phyloP scores from a whole-genome alignment of 371 early-diverging fungal genomes.

The Mucor circinelloides region DNA sequence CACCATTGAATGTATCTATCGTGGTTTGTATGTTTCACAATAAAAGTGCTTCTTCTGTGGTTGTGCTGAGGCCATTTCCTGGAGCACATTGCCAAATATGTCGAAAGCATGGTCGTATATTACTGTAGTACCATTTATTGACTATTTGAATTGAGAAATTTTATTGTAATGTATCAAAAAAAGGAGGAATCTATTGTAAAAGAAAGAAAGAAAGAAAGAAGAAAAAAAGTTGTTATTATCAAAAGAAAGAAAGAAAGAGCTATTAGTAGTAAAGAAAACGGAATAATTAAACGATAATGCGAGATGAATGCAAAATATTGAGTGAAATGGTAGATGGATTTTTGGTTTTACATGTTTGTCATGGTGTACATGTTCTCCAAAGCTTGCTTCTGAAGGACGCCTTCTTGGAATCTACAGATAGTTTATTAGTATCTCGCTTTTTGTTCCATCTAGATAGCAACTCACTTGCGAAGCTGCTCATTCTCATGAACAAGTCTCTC shows the following conservation, averaged over 20 bases:
- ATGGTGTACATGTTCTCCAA: conserved; percentile 38
- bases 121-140: background rate
- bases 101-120: background rate
- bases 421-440: background rate
- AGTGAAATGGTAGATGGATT: background rate
- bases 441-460: background rate
- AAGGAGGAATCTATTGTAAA: background rate
- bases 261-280: conserved; percentile 9
- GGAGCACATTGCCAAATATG: background rate
- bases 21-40: too few relatives aligned
- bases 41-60: background rate
- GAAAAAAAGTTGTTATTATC: background rate
- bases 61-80: background rate
- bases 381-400: conserved; percentile 35
- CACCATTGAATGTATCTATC: too few relatives aligned
- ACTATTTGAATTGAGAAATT: background rate
- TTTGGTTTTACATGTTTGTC: conserved; percentile 25
- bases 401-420: conserved; percentile 29
- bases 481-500: conserved; percentile 43
- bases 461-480: conserved; percentile 45
- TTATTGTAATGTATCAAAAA: background rate
- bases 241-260: conserved; percentile 2
- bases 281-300: background rate
- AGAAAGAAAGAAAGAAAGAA: background rate
- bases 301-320: background rate